Percentiles rank a stretch among this genome's conserved stretches.
These are phyloP conservation scores for Eleusine coracana DNA, from an alignment of 176 grass and related monocot genomes.

Conservation along the genomic window DNA sequence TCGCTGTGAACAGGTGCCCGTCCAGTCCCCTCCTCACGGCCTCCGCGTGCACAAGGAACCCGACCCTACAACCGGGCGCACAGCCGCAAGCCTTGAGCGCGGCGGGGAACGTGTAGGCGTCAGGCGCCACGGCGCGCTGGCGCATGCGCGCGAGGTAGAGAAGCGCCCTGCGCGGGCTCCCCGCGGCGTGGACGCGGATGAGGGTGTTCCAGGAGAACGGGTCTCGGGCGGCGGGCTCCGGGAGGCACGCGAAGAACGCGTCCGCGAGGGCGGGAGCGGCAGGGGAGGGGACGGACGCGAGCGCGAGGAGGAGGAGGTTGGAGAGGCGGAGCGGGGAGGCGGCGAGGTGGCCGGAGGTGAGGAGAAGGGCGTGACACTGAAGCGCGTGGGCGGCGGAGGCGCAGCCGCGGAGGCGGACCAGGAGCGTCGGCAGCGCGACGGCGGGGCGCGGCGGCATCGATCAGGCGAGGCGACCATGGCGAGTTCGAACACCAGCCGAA, in stretches of 20 bases:
- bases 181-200: slow-evolving; percentile 46
- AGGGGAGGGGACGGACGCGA: slow-evolving; percentile 32
- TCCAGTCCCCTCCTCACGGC: slow-evolving; percentile 51
- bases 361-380: slow-evolving; percentile 58
- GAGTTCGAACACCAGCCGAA: no score
- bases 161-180: slow-evolving; percentile 37
- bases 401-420: slow-evolving; percentile 53
- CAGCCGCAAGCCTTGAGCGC: slow-evolving; percentile 64
- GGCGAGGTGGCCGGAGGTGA: slow-evolving; percentile 56
- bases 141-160: slow-evolving; percentile 60
- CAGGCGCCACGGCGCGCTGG: slow-evolving; percentile 32
- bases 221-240: slow-evolving; percentile 13
- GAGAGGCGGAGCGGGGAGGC: slow-evolving; percentile 44
- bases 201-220: slow-evolving; percentile 70
- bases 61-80: slow-evolving; percentile 12
- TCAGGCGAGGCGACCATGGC: slow-evolving; percentile 10
- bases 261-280: slow-evolving; percentile 27
- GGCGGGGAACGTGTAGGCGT: slow-evolving; percentile 70
- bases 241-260: slow-evolving; percentile 44
- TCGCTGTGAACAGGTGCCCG: slow-evolving; percentile 49
- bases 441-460: slow-evolving; percentile 30
- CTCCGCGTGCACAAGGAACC: slow-evolving; percentile 52
- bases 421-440: slow-evolving; percentile 39
- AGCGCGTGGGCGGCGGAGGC: slow-evolving; percentile 40
- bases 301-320: slow-evolving; percentile 46